Conservation (phyloP, 371 early-diverging fungal species). For the Sporodiniella umbellata region DNA sequence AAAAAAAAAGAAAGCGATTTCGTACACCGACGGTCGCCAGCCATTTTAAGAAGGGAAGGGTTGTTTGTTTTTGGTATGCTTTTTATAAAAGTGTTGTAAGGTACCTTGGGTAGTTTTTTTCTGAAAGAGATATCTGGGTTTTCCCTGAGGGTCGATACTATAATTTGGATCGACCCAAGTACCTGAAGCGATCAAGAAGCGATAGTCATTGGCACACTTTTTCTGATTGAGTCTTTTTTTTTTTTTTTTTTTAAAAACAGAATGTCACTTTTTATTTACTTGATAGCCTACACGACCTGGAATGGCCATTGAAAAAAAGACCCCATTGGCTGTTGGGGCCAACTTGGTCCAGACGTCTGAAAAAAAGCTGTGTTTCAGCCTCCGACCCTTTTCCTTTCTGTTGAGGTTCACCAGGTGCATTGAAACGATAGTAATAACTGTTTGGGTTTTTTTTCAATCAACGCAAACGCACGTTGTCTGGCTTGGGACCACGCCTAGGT, state of each 20-base stretch:
- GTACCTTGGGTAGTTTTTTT: constrained; percentile 74
- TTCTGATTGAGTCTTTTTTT: neutral
- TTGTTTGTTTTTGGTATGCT: constrained; percentile 51
- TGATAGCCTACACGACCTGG: constrained; percentile 95
- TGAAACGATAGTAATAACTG: constrained; percentile 95
- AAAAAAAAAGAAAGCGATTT: too few species aligned
- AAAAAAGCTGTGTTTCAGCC: constrained; percentile 75
- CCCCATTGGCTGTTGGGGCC: constrained; percentile 95
- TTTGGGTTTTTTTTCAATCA: constrained; percentile 89
- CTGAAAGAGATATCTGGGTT: constrained; percentile 81
- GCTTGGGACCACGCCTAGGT: constrained; percentile 95
- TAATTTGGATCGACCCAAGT: constrained; percentile 87
- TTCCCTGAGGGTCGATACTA: constrained; percentile 79
- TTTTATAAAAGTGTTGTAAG: constrained; percentile 71
- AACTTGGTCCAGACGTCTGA: constrained; percentile 72
- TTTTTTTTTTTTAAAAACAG: neutral
- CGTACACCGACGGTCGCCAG: too few species aligned
- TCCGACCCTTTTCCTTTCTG: constrained; percentile 83
- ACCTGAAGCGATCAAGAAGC: constrained; percentile 76
- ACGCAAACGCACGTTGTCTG: constrained; percentile 81
- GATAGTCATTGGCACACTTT: constrained; percentile 92
- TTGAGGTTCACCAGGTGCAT: constrained; percentile 92
- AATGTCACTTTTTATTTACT: too few species aligned
- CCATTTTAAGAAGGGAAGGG: too few species aligned
- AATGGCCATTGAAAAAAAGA: constrained; percentile 86